These are phyloP conservation scores for Cryptosporidium sp. DNA, from an alignment of 169 alveolate genomes.

Conservation along the genomic window DNA sequence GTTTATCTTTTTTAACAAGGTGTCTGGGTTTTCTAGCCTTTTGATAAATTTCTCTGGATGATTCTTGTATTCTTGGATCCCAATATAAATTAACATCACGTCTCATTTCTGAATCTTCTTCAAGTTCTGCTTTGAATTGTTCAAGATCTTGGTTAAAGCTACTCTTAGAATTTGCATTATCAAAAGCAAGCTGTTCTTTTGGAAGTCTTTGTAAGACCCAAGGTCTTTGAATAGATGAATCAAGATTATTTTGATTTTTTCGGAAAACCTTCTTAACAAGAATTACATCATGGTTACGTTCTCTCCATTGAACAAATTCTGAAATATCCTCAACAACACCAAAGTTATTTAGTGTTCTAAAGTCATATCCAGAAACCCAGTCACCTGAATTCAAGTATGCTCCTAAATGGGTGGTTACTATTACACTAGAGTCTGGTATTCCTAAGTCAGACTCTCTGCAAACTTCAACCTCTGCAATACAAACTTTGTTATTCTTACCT, in stretches of 20 bases:
- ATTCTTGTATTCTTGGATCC: constrained; percentile 77
- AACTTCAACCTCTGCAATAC: constrained; percentile 73
- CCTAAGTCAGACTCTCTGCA: constrained; percentile 76
- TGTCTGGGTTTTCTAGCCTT: constrained; percentile 72
- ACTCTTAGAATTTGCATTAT: neutral
- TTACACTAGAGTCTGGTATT: constrained; percentile 78
- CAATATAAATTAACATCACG: constrained; percentile 85
- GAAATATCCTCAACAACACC: constrained; percentile 55
- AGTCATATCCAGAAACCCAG: constrained; percentile 90
- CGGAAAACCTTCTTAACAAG: constrained; percentile 82
- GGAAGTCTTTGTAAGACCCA: constrained; percentile 77
- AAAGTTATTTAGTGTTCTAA: constrained; percentile 78
- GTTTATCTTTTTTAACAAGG: constrained; percentile 37
- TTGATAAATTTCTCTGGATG: constrained; percentile 41
- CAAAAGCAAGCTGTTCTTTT: constrained; percentile 71
- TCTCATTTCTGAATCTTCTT: constrained; percentile 88
- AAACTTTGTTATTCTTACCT: neutral
- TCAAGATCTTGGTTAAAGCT: constrained; percentile 83
- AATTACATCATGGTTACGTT: constrained; percentile 83
- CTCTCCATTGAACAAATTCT: constrained; percentile 60
- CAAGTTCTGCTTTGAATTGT: constrained; percentile 90
- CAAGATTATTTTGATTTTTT: constrained; percentile 77
- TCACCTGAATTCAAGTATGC: constrained; percentile 86
- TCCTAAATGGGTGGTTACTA: constrained; percentile 88
- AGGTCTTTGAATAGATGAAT: constrained; percentile 60